phyloP scores from a whole-genome alignment of 73 alveolate species.

The Diophrys appendiculata region DNA sequence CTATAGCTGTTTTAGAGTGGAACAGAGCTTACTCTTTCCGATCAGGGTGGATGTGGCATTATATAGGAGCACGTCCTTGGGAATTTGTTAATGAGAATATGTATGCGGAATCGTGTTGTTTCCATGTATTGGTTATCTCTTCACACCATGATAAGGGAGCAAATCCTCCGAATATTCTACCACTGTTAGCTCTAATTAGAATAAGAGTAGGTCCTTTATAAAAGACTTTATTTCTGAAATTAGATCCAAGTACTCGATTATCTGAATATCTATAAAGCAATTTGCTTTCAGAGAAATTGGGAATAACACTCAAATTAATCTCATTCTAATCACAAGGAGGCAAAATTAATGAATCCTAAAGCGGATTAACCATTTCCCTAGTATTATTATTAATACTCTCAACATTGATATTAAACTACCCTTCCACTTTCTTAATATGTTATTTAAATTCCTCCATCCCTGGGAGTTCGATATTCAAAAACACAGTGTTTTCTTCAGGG shows the following conservation, averaged over 20 bases:
- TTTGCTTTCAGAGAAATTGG: slow-evolving; percentile 40
- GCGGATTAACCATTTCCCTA: slow-evolving; percentile 28
- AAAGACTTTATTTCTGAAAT: neutral
- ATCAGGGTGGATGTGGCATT: slow-evolving; percentile 5
- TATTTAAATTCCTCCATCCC: slow-evolving; percentile 27
- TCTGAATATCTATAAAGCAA: slow-evolving; percentile 10
- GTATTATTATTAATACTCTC: slow-evolving; percentile 19
- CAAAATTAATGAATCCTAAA: slow-evolving; percentile 39
- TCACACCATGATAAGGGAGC: slow-evolving; percentile 81
- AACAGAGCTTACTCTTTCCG: slow-evolving; percentile 42
- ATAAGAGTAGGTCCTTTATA: slow-evolving; percentile 75
- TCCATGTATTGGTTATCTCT: slow-evolving; percentile 42
- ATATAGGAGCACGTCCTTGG: slow-evolving; percentile 52
- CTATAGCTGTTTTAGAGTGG: slow-evolving; percentile 44
- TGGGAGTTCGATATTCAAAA: slow-evolving; percentile 20
- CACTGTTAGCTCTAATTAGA: slow-evolving; percentile 73
- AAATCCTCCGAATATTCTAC: slow-evolving; percentile 83
- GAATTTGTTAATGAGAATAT: slow-evolving; percentile 50
- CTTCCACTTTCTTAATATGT: neutral
- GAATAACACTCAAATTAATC: slow-evolving; percentile 33
- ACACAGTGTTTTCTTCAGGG: slow-evolving; percentile 37
- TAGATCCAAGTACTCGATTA: slow-evolving; percentile 10
- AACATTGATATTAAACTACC: neutral
- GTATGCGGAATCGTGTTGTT: slow-evolving; percentile 19
- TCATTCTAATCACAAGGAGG: slow-evolving; percentile 49